Evolutionary conservation across 768 basidiomycete genomes (phyloP), one percentile per base, ranked within the genome.

Genomic region (Tulasnella sp.): DNA sequence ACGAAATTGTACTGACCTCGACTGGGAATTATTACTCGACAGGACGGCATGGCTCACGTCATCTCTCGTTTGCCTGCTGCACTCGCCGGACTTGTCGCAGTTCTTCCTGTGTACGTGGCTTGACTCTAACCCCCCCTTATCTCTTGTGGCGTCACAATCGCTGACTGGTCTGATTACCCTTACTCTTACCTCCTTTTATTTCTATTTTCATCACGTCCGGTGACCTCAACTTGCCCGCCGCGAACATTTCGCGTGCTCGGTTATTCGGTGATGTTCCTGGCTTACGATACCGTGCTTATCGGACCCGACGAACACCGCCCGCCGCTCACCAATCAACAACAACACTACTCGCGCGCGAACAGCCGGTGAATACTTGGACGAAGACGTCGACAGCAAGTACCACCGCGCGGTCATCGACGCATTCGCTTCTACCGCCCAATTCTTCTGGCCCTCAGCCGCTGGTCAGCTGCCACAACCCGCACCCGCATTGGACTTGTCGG

Each of bases 41-140:
- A 71, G 67, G 18, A 70, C 76, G 16, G 70, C 76, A 29, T 71
- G 51, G 35, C 76, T 77, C 76, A 46, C 51, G 26, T 40, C 76
- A 26, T 77, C 76, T 42, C 69, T 77, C 4, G 39, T 77, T 16
- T 77, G 76, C 69, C 40, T 77, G n/a, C 51, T 77, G 57, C 76
- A 77, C 67, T 70, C 61, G n/a, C 61, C 40, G 42, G 76, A 77
- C 51, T n/a, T 77, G 20, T 42, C 70, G 40, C 61, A 77, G 39
- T 77, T 70, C 51, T 77, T 77, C 76, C 40, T 77, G n/a, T 70
- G 76, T 77, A 77, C 61, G 76, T 77, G 76, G 69, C 26, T 69
- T 26, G 39, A 23, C 75, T 32, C 6, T 29, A 20, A 26, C 55
- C 16, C 55, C 3, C 55, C 51, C 74, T 55, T 44, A 75, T 71